These are phyloP conservation scores for Pezicula carpinea DNA, from an alignment of 2,329 filamentous ascomycete genomes.

Conservation along the genomic window DNA sequence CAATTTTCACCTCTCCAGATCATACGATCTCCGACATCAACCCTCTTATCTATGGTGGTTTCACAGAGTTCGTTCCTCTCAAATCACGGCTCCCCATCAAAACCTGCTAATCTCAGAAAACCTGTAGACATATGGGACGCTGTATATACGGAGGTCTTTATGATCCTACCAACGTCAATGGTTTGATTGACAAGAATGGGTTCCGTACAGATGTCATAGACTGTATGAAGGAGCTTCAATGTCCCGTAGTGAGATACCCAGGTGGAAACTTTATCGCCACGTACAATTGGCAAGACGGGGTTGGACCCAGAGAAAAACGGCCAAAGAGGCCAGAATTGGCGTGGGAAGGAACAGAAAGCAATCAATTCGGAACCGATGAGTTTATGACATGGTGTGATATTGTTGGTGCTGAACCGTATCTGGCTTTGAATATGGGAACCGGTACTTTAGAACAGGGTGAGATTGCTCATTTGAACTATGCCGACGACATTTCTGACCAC, in stretches of 20 bases:
- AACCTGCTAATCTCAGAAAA: background rate
- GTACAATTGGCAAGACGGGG: conserved; percentile 76
- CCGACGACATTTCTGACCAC: conserved; percentile 45
- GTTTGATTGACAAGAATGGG: conserved; percentile 63
- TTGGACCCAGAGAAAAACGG: conserved; percentile 65
- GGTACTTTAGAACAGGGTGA: conserved; percentile 41
- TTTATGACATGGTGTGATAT: conserved; percentile 74
- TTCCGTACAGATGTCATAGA: conserved; percentile 74
- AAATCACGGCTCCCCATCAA: background rate
- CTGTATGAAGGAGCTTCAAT: conserved; percentile 64
- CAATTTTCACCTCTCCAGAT: conserved; percentile 45
- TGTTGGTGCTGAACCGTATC: conserved; percentile 59
- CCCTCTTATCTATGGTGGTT: conserved; percentile 59
- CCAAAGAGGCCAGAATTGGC: conserved; percentile 63
- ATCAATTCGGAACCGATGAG: conserved; percentile 77
- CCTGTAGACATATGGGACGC: conserved; percentile 69
- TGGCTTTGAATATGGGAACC: conserved; percentile 59
- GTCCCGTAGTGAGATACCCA: conserved; percentile 72
- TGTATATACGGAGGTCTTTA: conserved; percentile 83
- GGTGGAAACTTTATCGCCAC: conserved; percentile 79
- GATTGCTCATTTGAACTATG: conserved; percentile 51
- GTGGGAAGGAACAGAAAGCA: conserved; percentile 69
- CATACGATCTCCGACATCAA: conserved; percentile 54
- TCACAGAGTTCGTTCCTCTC: conserved; percentile 47
- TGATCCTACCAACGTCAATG: conserved; percentile 66